phyloP scores from a whole-genome alignment of 1,284 basidiomycete species.

The Pyrrhoderma lamaoense region DNA sequence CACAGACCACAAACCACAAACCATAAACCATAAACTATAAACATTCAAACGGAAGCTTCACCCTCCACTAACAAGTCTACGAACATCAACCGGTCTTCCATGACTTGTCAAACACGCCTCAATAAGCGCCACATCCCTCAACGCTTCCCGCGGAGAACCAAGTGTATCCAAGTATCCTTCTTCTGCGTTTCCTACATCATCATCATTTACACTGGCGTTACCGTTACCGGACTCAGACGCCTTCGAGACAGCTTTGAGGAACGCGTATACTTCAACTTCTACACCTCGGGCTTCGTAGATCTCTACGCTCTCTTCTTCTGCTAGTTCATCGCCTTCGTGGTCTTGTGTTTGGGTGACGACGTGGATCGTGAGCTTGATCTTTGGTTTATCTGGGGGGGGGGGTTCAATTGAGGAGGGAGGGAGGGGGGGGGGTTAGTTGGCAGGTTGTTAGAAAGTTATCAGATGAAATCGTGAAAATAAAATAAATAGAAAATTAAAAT shows the following conservation, averaged over 20 bases:
- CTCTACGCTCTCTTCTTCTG: conserved; percentile 36
- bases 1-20: too few relatives aligned
- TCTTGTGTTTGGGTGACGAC: conserved; percentile 32
- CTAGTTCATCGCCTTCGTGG: conserved; percentile 34
- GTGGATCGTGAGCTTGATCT: conserved; percentile 23
- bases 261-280: conserved; percentile 50
- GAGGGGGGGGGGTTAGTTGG: too few relatives aligned
- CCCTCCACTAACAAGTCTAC: too few relatives aligned
- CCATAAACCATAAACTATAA: too few relatives aligned
- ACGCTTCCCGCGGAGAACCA: conserved; percentile 48
- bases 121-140: conserved; percentile 71
- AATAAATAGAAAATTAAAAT: too few relatives aligned
- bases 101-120: conserved; percentile 68
- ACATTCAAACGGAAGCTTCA: too few relatives aligned
- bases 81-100: conserved; percentile 29
- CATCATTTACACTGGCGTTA: too few relatives aligned
- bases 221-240: too few relatives aligned
- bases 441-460: too few relatives aligned
- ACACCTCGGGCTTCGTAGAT: conserved; percentile 50
- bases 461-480: too few relatives aligned
- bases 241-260: conserved; percentile 45
- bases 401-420: too few relatives aligned
- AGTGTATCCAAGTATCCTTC: conserved; percentile 20
- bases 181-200: conserved; percentile 24
- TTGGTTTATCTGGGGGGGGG: too few relatives aligned